These are phyloP conservation scores for Trifolium fragiferum DNA, from an alignment of 306 rosid species.

Conservation along the genomic window DNA sequence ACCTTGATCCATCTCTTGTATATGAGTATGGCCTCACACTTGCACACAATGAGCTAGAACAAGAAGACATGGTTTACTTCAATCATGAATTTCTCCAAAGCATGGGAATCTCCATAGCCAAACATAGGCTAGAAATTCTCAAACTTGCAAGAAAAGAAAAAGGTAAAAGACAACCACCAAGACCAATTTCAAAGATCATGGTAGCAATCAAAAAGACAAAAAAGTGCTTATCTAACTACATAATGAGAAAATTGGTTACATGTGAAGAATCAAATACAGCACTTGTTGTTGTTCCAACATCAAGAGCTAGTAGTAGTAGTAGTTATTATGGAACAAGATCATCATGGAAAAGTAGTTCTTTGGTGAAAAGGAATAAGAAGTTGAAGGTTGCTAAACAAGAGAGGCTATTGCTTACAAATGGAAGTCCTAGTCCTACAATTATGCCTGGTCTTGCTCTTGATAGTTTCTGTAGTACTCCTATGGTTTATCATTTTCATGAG, in stretches of 20 bases:
- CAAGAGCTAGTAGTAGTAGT: slow-evolving; percentile 41
- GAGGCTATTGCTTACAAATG: slow-evolving; percentile 73
- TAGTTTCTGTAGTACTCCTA: slow-evolving; percentile 59
- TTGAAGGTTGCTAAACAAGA: slow-evolving; percentile 51
- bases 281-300: slow-evolving; percentile 70
- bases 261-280: slow-evolving; percentile 60
- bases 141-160: slow-evolving; percentile 69
- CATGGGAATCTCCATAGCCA: slow-evolving; percentile 97
- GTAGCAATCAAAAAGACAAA: slow-evolving; percentile 74
- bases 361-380: slow-evolving; percentile 72
- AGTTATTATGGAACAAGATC: slow-evolving; percentile 51
- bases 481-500: slow-evolving; percentile 56
- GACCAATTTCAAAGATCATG: slow-evolving; percentile 55
- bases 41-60: slow-evolving; percentile 88
- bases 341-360: slow-evolving; percentile 53
- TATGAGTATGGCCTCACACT: slow-evolving; percentile 84
- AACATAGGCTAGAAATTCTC: slow-evolving; percentile 90
- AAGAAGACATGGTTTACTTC: slow-evolving; percentile 79
- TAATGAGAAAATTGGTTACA: slow-evolving; percentile 42
- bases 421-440: slow-evolving; percentile 63
- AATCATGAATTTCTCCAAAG: slow-evolving; percentile 96
- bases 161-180: slow-evolving; percentile 43
- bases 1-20: slow-evolving; percentile 75
- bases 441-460: slow-evolving; percentile 53
- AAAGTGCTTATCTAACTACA: slow-evolving; percentile 56